Conservation (phyloP, 345 rosid genomes). For the Aurinia saxatilis region DNA sequence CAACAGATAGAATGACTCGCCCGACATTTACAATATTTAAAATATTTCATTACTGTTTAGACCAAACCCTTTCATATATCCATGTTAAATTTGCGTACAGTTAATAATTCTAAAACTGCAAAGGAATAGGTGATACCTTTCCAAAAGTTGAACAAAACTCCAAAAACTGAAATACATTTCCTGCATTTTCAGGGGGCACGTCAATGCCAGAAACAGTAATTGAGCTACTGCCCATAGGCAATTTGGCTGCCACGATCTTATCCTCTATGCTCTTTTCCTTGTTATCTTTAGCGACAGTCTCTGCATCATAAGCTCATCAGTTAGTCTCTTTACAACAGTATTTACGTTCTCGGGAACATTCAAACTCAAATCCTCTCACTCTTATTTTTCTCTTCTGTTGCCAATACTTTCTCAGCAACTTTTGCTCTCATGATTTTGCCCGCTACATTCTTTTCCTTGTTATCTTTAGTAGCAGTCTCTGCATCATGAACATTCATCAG, state of each 20-base stretch:
- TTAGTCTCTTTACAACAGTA: neutral
- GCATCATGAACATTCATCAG: neutral
- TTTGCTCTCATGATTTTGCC: neutral
- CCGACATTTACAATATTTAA: no score
- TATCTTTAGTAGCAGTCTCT: neutral
- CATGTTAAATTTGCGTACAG: neutral
- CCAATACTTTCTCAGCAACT: neutral
- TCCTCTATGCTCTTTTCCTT: constrained; percentile 6
- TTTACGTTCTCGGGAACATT: neutral
- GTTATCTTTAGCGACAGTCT: neutral
- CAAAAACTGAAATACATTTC: constrained; percentile 65
- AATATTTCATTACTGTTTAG: no score
- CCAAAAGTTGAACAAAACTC: constrained; percentile 81
- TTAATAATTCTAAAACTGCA: neutral
- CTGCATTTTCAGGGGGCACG: constrained; percentile 49
- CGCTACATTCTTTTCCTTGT: neutral
- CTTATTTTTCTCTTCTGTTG: no score
- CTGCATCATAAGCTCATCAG: neutral
- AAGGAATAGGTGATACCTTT: constrained; percentile 36
- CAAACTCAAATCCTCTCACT: neutral
- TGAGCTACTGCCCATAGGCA: constrained; percentile 49
- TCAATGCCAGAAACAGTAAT: constrained; percentile 51
- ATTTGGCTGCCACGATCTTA: neutral
- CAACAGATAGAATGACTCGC: neutral
- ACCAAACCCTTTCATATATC: neutral